A percentile compares a stretch with the other conserved stretches of the same genome.
phyloP scores from a whole-genome alignment of 163 green algal species.

The Chlorella variabilis region DNA sequence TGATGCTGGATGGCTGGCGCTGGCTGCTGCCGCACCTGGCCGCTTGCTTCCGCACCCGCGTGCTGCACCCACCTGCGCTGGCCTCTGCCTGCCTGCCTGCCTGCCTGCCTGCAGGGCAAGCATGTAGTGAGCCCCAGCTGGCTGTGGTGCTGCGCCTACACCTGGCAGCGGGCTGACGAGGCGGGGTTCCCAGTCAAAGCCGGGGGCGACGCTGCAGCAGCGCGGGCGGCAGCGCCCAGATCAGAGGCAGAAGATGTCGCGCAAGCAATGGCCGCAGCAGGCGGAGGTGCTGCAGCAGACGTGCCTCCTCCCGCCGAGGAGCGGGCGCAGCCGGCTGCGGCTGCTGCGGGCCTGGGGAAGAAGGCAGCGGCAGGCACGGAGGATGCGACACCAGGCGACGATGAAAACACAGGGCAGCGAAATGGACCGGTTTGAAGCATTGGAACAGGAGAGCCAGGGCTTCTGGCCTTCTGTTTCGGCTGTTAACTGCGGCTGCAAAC shows the following conservation, averaged over 20 bases:
- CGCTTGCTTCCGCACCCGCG: not conserved
- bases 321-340: not conserved
- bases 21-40: too few species aligned
- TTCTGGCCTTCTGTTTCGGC: too few species aligned
- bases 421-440: too few species aligned
- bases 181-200: conserved; percentile 24
- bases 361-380: not conserved
- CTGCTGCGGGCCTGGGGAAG: not conserved
- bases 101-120: conserved; percentile 31
- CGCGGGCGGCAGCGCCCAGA: not conserved
- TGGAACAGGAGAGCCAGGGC: too few species aligned
- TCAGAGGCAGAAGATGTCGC: conserved; percentile 34
- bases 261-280: conserved; percentile 19
- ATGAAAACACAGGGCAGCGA: too few species aligned
- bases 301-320: not conserved
- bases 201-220: not conserved
- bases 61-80: too few species aligned
- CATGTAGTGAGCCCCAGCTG: conserved; percentile 65
- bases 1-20: not conserved
- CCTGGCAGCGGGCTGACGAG: conserved; percentile 36
- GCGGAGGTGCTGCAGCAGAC: not conserved
- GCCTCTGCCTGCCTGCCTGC: not conserved
- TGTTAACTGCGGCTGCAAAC: too few species aligned
- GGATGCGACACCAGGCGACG: too few species aligned
- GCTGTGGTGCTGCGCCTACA: conserved; percentile 53